A percentile compares a stretch with the other conserved stretches of the same genome.
These are phyloP conservation scores for Westerdykella sp. DNA, from an alignment of 2,329 filamentous ascomycete species.

Conservation along the genomic window DNA sequence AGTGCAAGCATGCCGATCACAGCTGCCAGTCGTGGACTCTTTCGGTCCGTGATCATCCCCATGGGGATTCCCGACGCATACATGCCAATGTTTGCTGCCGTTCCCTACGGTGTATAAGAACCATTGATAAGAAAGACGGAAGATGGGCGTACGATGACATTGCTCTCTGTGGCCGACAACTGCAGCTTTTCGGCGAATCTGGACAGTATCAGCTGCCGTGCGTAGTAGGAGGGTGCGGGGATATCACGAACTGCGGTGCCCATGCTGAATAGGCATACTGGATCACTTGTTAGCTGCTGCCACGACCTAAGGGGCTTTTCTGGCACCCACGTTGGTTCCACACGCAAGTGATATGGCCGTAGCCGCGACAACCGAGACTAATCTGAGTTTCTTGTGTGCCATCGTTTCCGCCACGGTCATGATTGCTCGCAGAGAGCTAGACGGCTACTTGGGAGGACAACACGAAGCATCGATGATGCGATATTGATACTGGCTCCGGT, in stretches of 20 bases:
- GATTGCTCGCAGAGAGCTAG: slow-evolving; percentile 6
- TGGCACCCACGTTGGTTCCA: slow-evolving; percentile 72
- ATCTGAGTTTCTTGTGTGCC: slow-evolving; percentile 56
- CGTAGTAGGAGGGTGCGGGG: slow-evolving; percentile 71
- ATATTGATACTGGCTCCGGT: too few relatives aligned
- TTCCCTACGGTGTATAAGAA: slow-evolving; percentile 33
- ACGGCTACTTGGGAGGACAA: too few relatives aligned
- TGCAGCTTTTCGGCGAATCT: slow-evolving; percentile 73
- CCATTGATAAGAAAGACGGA: background rate
- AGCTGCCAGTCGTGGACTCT: slow-evolving; percentile 73
- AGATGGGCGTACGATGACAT: slow-evolving; percentile 64
- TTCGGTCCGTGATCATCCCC: slow-evolving; percentile 78
- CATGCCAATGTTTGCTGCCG: slow-evolving; percentile 87
- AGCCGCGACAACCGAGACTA: slow-evolving; percentile 78
- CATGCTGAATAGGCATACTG: slow-evolving; percentile 98
- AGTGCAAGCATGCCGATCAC: slow-evolving; percentile 68
- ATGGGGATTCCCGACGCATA: slow-evolving; percentile 85
- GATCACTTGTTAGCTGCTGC: slow-evolving; percentile 19
- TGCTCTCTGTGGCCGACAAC: slow-evolving; percentile 86
- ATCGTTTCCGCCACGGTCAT: slow-evolving; percentile 26
- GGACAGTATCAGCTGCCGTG: background rate
- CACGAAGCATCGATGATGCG: too few relatives aligned
- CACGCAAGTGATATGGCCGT: slow-evolving; percentile 81
- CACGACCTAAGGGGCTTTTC: background rate
- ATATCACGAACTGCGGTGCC: slow-evolving; percentile 88